phyloP scores from a whole-genome alignment of 257 asterid genomes.

The Linderniella brevidens region DNA sequence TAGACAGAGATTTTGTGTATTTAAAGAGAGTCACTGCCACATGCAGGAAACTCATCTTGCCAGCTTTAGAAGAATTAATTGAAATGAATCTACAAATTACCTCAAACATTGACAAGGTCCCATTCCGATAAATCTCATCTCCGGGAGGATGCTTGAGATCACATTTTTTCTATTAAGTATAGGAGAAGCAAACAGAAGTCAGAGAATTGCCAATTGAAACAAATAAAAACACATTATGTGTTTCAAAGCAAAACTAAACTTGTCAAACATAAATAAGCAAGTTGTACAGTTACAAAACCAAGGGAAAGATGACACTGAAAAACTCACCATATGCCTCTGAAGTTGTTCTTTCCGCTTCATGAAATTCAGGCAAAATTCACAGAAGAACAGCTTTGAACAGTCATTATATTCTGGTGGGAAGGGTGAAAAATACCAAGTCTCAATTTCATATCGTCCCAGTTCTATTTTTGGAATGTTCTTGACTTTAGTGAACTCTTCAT shows the following conservation, averaged over 20 bases:
- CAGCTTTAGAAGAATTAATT: neutral
- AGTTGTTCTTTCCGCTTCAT: conserved; percentile 97
- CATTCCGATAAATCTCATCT: conserved; percentile 85
- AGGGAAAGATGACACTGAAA: neutral
- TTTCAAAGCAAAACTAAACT: neutral
- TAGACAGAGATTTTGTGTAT: too few species aligned
- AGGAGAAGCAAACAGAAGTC: conserved; percentile 3
- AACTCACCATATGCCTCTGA: conserved; percentile 91
- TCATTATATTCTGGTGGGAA: conserved; percentile 95
- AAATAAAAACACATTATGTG: too few species aligned
- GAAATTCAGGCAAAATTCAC: conserved; percentile 92
- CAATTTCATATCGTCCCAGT: conserved; percentile 94
- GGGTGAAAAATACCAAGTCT: conserved; percentile 98
- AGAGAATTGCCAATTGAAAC: too few species aligned
- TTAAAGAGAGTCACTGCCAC: too few species aligned
- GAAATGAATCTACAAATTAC: conserved; percentile 14
- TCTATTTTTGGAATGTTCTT: conserved; percentile 89
- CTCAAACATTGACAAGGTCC: conserved; percentile 97
- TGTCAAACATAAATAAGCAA: neutral
- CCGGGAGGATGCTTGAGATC: conserved; percentile 99
- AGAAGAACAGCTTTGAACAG: conserved; percentile 82
- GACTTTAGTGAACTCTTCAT: conserved; percentile 89
- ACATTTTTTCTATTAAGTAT: conserved; percentile 49
- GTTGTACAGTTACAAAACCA: neutral
- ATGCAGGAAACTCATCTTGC: neutral